phyloP scores from a whole-genome alignment of 257 asterid species.

The Prunella vulgaris region DNA sequence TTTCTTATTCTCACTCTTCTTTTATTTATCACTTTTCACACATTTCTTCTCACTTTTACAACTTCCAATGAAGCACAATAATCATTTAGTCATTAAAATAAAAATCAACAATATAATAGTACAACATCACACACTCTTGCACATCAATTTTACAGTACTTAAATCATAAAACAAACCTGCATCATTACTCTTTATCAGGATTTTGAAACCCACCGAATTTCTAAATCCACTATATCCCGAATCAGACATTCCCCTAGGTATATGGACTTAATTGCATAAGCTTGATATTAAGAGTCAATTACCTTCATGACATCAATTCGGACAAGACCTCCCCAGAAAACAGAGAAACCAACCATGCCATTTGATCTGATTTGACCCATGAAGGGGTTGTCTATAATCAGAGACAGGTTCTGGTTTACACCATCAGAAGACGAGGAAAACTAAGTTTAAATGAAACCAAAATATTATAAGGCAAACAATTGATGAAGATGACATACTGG shows the following conservation, averaged over 20 bases:
- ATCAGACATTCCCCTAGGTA: neutral
- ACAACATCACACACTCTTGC: too few relatives aligned
- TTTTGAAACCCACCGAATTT: too few relatives aligned
- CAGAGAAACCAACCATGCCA: slow-evolving; percentile 79
- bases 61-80: too few relatives aligned
- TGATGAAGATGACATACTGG: slow-evolving; percentile 55
- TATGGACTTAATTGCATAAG: slow-evolving; percentile 13
- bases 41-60: too few relatives aligned
- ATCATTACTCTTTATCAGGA: too few relatives aligned
- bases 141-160: too few relatives aligned
- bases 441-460: neutral
- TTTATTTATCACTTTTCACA: too few relatives aligned
- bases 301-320: slow-evolving; percentile 81
- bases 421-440: slow-evolving; percentile 13
- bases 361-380: slow-evolving; percentile 45
- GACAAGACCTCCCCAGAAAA: slow-evolving; percentile 99
- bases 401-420: slow-evolving; percentile 41
- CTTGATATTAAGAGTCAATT: slow-evolving; percentile 18
- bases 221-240: neutral
- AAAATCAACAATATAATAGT: too few relatives aligned
- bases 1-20: too few relatives aligned
- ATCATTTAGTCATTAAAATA: too few relatives aligned
- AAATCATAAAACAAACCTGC: too few relatives aligned
- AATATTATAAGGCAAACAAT: slow-evolving; percentile 16
- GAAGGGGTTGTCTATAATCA: slow-evolving; percentile 29